Percentiles rank a stretch among this genome's conserved stretches.
Conservation (phyloP, 2,329 filamentous ascomycete species). For the Colletotrichum viniferum region DNA sequence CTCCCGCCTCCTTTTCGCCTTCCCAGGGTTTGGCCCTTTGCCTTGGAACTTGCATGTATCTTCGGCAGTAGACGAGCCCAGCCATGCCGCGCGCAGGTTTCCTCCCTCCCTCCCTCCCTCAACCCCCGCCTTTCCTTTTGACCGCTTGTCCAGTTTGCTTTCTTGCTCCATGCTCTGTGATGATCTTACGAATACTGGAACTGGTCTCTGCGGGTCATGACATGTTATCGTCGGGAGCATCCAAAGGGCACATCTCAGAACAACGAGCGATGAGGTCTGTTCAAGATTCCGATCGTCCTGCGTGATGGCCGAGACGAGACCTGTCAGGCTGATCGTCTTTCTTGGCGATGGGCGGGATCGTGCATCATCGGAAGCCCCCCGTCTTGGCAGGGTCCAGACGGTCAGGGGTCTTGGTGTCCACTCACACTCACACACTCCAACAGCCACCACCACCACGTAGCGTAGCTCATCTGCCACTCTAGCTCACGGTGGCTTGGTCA, state of each 20-base stretch:
- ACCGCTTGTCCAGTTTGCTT: neutral
- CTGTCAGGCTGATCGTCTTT: neutral
- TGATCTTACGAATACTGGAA: neutral
- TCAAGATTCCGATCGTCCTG: neutral
- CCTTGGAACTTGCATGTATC: neutral
- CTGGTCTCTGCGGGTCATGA: no score
- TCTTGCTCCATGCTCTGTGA: neutral
- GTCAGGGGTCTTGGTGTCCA: neutral
- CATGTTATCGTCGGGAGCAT: no score
- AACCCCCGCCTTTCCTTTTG: neutral
- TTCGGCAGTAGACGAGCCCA: neutral
- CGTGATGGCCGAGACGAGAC: neutral
- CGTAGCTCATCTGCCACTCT: neutral
- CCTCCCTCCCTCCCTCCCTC: neutral
- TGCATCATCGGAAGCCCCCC: neutral
- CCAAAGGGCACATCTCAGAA: neutral
- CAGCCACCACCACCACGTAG: neutral
- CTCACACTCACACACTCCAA: neutral
- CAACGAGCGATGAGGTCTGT: neutral
- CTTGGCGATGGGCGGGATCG: constrained; percentile 12
- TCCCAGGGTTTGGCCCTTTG: neutral
- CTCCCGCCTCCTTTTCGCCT: neutral
- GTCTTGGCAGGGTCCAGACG: constrained; percentile 18
- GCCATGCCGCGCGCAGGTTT: neutral
- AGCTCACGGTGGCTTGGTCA: neutral